Conservation (phyloP, 2,329 filamentous ascomycete genomes). For the Calonectria multiphialidica region DNA sequence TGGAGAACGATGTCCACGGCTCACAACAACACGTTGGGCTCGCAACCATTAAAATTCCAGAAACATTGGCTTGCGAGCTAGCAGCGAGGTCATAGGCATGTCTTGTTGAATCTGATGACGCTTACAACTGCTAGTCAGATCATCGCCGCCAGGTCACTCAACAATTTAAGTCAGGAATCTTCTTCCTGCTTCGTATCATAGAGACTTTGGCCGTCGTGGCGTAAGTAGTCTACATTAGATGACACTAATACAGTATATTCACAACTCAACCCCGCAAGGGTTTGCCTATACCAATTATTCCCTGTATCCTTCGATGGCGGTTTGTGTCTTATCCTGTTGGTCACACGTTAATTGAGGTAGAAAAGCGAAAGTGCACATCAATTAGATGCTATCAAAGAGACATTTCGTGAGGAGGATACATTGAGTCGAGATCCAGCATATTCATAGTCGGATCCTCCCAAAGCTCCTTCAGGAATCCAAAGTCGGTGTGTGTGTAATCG, state of each 20-base stretch:
- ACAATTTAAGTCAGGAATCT: too few relatives aligned
- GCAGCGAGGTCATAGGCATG: not conserved
- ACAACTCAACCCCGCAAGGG: not conserved
- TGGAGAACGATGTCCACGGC: slow-evolving; percentile 40
- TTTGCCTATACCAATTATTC: not conserved
- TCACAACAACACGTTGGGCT: slow-evolving; percentile 38
- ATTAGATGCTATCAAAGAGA: not conserved
- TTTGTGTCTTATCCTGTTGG: not conserved
- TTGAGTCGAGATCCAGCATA: slow-evolving; percentile 23
- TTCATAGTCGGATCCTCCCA: slow-evolving; percentile 33
- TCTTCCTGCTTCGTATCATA: too few relatives aligned
- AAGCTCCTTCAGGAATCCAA: slow-evolving; percentile 25
- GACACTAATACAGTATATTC: not conserved
- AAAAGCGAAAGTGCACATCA: too few relatives aligned
- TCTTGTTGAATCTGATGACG: too few relatives aligned
- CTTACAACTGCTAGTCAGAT: too few relatives aligned
- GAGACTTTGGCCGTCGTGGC: too few relatives aligned
- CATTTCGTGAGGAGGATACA: not conserved
- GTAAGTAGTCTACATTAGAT: too few relatives aligned
- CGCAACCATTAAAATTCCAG: slow-evolving; percentile 23
- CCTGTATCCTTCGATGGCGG: not conserved
- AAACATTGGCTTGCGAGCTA: too few relatives aligned
- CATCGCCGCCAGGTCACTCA: too few relatives aligned
- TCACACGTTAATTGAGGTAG: too few relatives aligned
- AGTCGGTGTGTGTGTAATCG: not conserved